Base-by-base conservation (phyloP, 768 basidiomycete genomes). In the Mycena amicta region DNA sequence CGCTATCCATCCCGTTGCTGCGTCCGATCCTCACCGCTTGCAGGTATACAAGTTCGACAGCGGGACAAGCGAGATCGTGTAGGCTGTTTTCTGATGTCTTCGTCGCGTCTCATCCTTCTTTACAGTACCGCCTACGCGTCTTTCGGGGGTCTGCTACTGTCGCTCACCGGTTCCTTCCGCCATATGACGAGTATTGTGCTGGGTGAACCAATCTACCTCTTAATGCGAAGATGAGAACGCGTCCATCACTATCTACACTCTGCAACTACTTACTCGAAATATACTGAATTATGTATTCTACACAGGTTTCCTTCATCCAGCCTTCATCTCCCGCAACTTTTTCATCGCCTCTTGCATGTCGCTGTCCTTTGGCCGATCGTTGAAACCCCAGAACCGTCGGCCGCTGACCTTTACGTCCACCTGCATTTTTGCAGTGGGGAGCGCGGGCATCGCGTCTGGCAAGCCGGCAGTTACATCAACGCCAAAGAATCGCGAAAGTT, bases 11-110 rank as follows among this genome's bases (percentile, higher is more conserved):
- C 52, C 53, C 39, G 28, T 26, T 29, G 13, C 41, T 11, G 20
- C 39, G 22, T 8, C 23, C 37, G 25, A 29, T 52, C 30, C 47
- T 51, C 52, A 53, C 57, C 27, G 22, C 45, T 45, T 59, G 6
- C 62, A 96, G 93, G 92, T 98, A 49, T 99, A 99, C 81, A 95
- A 95, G 71, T 97, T 96, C 71, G 96, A 99, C 70, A 88, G 90
- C 16, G 89, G 87, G 59, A 85, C 84, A 15, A 81, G 83, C 30
- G 93, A 95, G 65, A 84, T 87, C 66, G 94, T 96, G 93, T 95
- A 78, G 63, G 90, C 78, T 55, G 49, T 50, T 31, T 26, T 23
- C 39, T 46, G 60, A 22, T 26, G 4, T 33, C 11, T 52, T 51
- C 50, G 23, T 52, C 54, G 29, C 37, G 51, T 46, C 68, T 64